Evolutionary conservation across 2,329 filamentous ascomycete genomes (phyloP).

Genomic region (Pseudogymnoascus sp.): DNA sequence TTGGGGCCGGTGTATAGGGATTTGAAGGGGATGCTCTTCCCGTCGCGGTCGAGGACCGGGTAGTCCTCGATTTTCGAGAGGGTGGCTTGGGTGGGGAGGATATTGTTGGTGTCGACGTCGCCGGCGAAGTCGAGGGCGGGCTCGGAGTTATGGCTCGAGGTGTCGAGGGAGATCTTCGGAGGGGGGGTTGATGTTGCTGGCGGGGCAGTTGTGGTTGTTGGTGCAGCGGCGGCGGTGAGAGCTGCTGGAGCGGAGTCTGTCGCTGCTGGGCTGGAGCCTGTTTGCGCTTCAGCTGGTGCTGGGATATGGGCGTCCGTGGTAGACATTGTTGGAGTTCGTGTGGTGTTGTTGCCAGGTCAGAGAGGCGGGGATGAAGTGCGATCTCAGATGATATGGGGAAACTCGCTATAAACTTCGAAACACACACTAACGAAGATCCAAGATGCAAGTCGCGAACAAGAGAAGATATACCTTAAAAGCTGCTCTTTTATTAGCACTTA

Average conservation of each 20-base stretch:
- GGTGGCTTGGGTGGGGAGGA: slow-evolving; percentile 44
- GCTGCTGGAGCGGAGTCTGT: background rate
- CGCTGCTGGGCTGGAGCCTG: background rate
- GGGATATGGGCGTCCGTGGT: background rate
- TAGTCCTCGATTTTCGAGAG: slow-evolving; percentile 44
- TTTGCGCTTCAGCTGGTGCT: background rate
- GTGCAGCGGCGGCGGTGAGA: background rate
- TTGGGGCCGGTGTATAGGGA: slow-evolving; percentile 31
- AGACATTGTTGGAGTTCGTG: background rate
- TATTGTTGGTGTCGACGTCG: slow-evolving; percentile 49
- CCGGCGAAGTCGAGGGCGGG: slow-evolving; percentile 49
- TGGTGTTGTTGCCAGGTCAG: background rate
- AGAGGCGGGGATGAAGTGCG: background rate
- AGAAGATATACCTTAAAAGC: background rate
- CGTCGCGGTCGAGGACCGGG: slow-evolving; percentile 28
- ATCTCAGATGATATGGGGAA: background rate
- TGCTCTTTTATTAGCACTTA: background rate
- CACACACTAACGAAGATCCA: background rate
- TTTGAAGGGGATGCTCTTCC: slow-evolving; percentile 29
- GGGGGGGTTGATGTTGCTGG: background rate
- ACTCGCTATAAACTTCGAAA: background rate
- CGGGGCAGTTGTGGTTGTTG: background rate
- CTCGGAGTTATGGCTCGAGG: slow-evolving; percentile 1
- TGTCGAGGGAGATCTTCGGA: slow-evolving; percentile 2
- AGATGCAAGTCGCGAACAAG: background rate